Evolutionary conservation across 1,284 basidiomycete species (phyloP).

Genomic region (Austroboletus novae-zelandiae): DNA sequence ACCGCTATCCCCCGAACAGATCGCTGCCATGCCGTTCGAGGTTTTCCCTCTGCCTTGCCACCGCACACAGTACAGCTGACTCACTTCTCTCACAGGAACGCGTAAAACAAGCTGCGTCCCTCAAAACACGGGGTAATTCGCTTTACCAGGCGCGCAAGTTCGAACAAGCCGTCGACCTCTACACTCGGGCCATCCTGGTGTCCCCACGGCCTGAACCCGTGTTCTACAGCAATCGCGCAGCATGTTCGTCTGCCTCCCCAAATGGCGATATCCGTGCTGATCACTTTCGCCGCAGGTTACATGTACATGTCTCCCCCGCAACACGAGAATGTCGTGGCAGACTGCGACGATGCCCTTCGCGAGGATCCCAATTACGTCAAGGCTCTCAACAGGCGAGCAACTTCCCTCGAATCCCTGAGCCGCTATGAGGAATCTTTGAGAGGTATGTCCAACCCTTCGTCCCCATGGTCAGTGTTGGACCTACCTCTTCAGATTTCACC

Average conservation of each 20-base stretch:
- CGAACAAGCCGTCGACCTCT: conserved; percentile 75
- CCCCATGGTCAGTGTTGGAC: not conserved
- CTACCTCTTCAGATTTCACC: conserved; percentile 74
- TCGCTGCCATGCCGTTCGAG: conserved; percentile 55
- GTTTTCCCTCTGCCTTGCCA: conserved; percentile 31
- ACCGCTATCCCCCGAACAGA: conserved; percentile 51
- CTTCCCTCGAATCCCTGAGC: conserved; percentile 80
- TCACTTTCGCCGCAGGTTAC: conserved; percentile 62
- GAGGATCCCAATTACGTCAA: conserved; percentile 91
- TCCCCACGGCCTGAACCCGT: conserved; percentile 88
- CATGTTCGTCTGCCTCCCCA: conserved; percentile 57
- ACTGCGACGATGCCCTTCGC: conserved; percentile 88
- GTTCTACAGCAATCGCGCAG: conserved; percentile 97
- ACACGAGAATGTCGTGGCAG: conserved; percentile 82
- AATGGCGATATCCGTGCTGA: not conserved
- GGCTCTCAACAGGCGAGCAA: conserved; percentile 90
- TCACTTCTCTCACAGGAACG: conserved; percentile 56
- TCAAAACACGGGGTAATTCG: conserved; percentile 90
- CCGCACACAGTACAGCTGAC: conserved; percentile 6
- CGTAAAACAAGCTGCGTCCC: conserved; percentile 67
- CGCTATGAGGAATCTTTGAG: conserved; percentile 75
- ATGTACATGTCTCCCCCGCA: conserved; percentile 87
- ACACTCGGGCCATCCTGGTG: conserved; percentile 89
- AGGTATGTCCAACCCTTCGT: conserved; percentile 46
- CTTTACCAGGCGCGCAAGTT: conserved; percentile 85